Base-by-base conservation (phyloP, 345 rosid species). In the Salix suchowensis region DNA sequence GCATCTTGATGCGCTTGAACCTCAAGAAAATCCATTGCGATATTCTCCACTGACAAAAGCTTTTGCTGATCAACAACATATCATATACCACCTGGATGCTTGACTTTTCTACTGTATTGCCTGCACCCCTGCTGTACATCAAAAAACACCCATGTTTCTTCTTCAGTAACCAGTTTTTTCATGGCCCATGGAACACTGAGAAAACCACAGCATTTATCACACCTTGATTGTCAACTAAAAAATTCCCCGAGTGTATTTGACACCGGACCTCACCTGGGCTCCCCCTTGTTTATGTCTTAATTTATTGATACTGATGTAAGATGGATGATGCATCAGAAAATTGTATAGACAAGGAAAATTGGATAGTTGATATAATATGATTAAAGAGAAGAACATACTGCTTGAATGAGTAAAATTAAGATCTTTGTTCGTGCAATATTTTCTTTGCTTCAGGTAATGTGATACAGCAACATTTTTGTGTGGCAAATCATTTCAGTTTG, bases 11-110 rank as follows among this genome's bases (percentile, higher is more conserved):
- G 65, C 39, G 64, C 74, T 68, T 74, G 71, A 68, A 75, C 67
- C 76, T 44, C 81, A 74, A 54, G 76, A 78, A 70, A 65, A 78
- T 77, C 74, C 75, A 62, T 76, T 70, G 72, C 75, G 75, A 61
- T 70, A 70, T 68, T 62, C 70, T 6, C 52, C 62, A 18, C 19
- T 18, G 73, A 48, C 44, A 44, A 30, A 30, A 46, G 7, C 30
- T 60, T 32, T 13, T 34, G 55, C 67, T 74, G 69, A 74, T 52
- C 8, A 55, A 32, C 40, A 34, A 26, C 70, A 11, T 39, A 21
- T 23, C 11, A 2, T 37, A 58, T 32, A 52, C 24, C 19, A 10
- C 42, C 40, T 7, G 46, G 50, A 68, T 55, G 21, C 66, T 60
- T 58, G 68, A 73, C 26, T 24, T 61, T 70, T 12, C 37, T 11